A percentile compares a stretch with the other conserved stretches of the same genome.
These are phyloP conservation scores for Cercospora janseana DNA, from an alignment of 2,329 filamentous ascomycete genomes.

Conservation along the genomic window DNA sequence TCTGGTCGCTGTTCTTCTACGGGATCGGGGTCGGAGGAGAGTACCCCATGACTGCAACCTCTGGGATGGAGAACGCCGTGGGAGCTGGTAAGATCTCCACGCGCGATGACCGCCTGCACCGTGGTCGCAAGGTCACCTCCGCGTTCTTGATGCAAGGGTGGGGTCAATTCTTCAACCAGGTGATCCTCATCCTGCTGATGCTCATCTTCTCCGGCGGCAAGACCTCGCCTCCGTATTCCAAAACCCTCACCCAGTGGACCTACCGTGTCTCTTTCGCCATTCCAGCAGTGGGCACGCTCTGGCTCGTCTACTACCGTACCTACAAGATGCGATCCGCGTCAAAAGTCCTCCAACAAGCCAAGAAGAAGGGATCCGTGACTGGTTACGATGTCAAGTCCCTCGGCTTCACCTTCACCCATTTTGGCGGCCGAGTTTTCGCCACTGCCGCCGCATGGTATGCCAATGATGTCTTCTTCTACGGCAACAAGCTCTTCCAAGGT, in stretches of 20 bases:
- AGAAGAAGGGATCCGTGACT: constrained; percentile 82
- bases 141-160: constrained; percentile 98
- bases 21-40: constrained; percentile 74
- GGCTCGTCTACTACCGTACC: constrained; percentile 93
- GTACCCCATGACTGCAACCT: constrained; percentile 95
- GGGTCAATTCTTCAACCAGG: constrained; percentile 95
- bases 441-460: constrained; percentile 90
- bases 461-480: constrained; percentile 99
- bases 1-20: constrained; percentile 92
- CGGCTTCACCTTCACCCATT: constrained; percentile 73
- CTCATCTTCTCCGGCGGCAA: constrained; percentile 82
- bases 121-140: constrained; percentile 90
- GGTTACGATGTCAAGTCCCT: constrained; percentile 90
- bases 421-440: constrained; percentile 80
- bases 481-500: constrained; percentile 94
- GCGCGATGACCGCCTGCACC: constrained; percentile 88
- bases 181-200: constrained; percentile 79
- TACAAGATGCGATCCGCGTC: constrained; percentile 91
- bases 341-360: constrained; percentile 75
- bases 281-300: constrained; percentile 83
- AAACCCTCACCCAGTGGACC: constrained; percentile 77
- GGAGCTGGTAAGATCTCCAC: constrained; percentile 85
- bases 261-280: constrained; percentile 92
- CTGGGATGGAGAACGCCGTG: constrained; percentile 76
- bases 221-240: constrained; percentile 73